A percentile compares a stretch with the other conserved stretches of the same genome.
phyloP scores from a whole-genome alignment of 352 stramenopile genomes.

The Globisporangium cederbergense region DNA sequence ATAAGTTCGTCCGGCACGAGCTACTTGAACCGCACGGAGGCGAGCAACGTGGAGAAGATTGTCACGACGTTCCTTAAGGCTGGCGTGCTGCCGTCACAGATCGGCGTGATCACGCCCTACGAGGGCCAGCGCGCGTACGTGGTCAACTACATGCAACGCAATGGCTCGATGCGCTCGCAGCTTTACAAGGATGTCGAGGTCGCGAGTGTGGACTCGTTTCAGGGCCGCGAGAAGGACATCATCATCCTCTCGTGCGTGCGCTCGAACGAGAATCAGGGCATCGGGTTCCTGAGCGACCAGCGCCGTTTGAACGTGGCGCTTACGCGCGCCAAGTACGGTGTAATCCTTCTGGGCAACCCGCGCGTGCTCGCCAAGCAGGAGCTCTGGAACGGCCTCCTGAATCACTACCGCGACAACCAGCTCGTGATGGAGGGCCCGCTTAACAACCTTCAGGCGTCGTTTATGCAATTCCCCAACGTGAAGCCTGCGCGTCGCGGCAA shows the following conservation, averaged over 20 bases:
- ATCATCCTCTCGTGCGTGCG: constrained; percentile 98
- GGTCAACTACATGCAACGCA: constrained; percentile 97
- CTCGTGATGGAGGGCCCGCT: constrained; percentile 95
- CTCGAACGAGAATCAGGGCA: constrained; percentile 98
- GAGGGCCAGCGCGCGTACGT: constrained; percentile 98
- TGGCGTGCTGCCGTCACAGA: constrained; percentile 89
- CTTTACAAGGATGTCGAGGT: constrained; percentile 99
- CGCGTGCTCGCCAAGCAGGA: constrained; percentile 96
- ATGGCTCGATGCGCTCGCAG: constrained; percentile 91
- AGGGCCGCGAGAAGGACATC: constrained; percentile 99
- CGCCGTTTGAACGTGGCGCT: constrained; percentile 99
- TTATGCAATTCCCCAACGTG: constrained; percentile 95
- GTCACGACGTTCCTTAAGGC: constrained; percentile 96
- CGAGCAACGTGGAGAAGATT: constrained; percentile 97
- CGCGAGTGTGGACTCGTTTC: constrained; percentile 98
- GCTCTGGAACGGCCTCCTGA: constrained; percentile 96
- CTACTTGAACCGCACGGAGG: constrained; percentile 98
- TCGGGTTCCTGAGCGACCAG: constrained; percentile 98
- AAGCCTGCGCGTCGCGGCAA: constrained; percentile 38
- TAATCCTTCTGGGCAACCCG: constrained; percentile 98
- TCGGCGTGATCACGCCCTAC: constrained; percentile 98
- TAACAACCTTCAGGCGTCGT: constrained; percentile 95
- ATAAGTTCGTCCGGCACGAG: constrained; percentile 97
- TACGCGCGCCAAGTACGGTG: constrained; percentile 97
- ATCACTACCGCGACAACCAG: constrained; percentile 97